Evolutionary conservation across 1,284 basidiomycete genomes (phyloP).

Genomic region (Mycena citricolor): DNA sequence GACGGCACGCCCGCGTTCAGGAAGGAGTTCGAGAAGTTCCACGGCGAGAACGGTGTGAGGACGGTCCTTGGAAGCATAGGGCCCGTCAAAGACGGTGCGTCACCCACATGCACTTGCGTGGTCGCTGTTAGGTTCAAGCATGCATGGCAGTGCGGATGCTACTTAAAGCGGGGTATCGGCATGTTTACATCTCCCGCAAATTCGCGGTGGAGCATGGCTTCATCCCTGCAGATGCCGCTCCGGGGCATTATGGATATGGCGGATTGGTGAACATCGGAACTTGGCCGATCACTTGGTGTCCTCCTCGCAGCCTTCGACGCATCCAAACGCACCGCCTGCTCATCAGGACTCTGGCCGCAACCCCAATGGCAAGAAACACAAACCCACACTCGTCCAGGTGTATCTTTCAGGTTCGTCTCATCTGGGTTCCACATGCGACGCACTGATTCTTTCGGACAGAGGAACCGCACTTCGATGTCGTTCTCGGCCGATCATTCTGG

Average conservation of each 20-base stretch:
- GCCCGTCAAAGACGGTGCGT: constrained; percentile 80
- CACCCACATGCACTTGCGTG: no score
- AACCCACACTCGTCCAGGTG: constrained; percentile 47
- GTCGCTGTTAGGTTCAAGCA: no score
- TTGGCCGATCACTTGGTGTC: constrained; percentile 70
- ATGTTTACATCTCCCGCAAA: constrained; percentile 93
- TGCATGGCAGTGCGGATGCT: constrained; percentile 77
- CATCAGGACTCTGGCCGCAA: constrained; percentile 14
- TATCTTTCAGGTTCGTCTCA: no score
- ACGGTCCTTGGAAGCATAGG: constrained; percentile 92
- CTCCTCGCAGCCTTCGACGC: constrained; percentile 33
- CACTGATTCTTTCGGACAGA: no score
- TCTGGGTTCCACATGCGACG: no score
- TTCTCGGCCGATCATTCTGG: constrained; percentile 92
- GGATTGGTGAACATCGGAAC: constrained; percentile 81
- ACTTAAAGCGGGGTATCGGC: constrained; percentile 89
- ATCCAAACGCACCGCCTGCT: constrained; percentile 28
- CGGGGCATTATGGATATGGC: constrained; percentile 83
- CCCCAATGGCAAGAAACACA: constrained; percentile 22
- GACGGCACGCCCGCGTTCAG: constrained; percentile 60
- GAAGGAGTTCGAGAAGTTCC: constrained; percentile 82
- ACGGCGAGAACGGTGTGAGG: constrained; percentile 88
- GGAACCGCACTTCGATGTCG: constrained; percentile 95
- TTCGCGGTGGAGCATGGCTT: constrained; percentile 91
- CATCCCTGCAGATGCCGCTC: constrained; percentile 81